Evolutionary conservation across 352 stramenopile species (phyloP), one percentile per base, ranked within the genome.

Genomic region (Bremia lactucae): DNA sequence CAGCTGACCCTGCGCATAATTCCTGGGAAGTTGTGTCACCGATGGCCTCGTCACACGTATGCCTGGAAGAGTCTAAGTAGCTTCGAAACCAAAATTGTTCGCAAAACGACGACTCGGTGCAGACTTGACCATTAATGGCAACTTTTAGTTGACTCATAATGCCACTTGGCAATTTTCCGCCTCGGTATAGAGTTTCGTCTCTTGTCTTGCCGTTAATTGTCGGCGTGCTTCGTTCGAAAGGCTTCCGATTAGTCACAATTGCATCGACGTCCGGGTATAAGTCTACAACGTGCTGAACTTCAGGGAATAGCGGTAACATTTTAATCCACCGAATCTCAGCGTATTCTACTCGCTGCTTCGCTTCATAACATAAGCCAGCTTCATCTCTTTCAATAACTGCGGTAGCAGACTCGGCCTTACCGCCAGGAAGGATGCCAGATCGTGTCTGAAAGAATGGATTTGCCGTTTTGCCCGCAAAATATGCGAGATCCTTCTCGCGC

Each of bases 371-470:
- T 15, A 52, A 37, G 18, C 38, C 20, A 41, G 49, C 36, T 38
- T 42, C 56, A 14, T 60, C 14, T 15, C 69, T 49, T n/a, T 68
- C 62, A 51, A 69, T 54, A 3, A 40, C 41, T 15, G 51, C 51
- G 8, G 52, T 37, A 0, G 53, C 46, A 3, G 49, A 50, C 35
- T 55, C 63, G 7, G 54, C 49, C 34, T 60, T 63, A 6, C 33
- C 52, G 19, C 39, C 58, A 37, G 24, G 40, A 8, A 49, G 54
- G 18, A 4, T 28, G 9, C 2, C 31, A 7, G 35, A 6, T 54
- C 49, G 68, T 6, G 64, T 52, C 23, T 83, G 60, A 42, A 88
- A 88, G 38, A 88, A 88, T 10, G 76, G 69, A 21, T 85, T 86
- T 8, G 66, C 53, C 2, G 45, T 59, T 20, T 70, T 70, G 7